Evolutionary conservation across 345 rosid genomes (phyloP).

Genomic region (Jatropha curcas): DNA sequence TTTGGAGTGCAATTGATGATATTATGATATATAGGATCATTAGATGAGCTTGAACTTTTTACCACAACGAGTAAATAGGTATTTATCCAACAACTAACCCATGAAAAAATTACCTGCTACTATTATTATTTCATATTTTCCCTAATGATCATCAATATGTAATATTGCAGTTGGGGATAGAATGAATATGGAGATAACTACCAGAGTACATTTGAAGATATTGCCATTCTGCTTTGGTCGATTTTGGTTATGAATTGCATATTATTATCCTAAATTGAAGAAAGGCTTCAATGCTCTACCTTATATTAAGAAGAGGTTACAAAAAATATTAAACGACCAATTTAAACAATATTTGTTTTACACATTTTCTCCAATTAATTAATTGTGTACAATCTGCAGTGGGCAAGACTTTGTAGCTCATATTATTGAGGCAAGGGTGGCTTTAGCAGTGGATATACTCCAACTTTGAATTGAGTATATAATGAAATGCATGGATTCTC

Average conservation of each 20-base stretch:
- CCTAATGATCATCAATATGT: background rate
- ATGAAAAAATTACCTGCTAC: no score
- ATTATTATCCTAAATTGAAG: background rate
- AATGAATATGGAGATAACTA: background rate
- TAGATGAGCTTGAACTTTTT: constrained; percentile 25
- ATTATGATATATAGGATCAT: constrained; percentile 24
- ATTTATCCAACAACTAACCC: no score
- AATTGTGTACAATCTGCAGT: no score
- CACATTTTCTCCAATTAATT: no score
- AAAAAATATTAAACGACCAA: no score
- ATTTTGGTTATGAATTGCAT: background rate
- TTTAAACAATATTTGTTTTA: no score
- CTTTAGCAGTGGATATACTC: background rate
- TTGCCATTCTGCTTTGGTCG: background rate
- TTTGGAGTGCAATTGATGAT: constrained; percentile 22
- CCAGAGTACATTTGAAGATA: constrained; percentile 5
- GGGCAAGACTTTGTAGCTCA: background rate
- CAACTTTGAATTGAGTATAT: background rate
- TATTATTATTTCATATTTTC: no score
- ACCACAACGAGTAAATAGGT: constrained; percentile 16
- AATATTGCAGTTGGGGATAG: background rate
- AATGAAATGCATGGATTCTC: constrained; percentile 1
- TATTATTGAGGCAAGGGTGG: background rate
- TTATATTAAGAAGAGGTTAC: background rate
- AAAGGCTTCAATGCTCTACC: background rate